These are phyloP conservation scores for Plasmodium adleri DNA, from an alignment of 169 alveolate genomes.

Conservation along the genomic window DNA sequence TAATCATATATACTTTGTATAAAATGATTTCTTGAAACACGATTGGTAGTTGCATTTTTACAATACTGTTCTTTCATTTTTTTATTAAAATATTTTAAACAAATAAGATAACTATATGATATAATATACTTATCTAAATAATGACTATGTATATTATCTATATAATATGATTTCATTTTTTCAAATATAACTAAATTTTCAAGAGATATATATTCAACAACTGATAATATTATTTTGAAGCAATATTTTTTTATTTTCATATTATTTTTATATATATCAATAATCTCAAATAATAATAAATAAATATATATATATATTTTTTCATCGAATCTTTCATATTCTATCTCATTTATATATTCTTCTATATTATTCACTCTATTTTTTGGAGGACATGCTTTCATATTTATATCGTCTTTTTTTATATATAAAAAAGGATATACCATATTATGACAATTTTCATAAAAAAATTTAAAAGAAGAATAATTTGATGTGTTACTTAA, in stretches of 20 bases:
- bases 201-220: conserved; percentile 45
- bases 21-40: conserved; percentile 8
- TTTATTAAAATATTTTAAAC: conserved; percentile 35
- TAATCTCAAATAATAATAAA: conserved; percentile 69
- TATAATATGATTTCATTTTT: conserved; percentile 49
- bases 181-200: conserved; percentile 72
- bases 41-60: neutral
- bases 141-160: conserved; percentile 2
- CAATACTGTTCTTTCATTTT: neutral
- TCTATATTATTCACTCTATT: neutral
- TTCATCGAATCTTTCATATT: conserved; percentile 12
- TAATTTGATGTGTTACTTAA: conserved; percentile 34
- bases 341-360: neutral
- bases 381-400: neutral
- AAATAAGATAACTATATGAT: conserved; percentile 56
- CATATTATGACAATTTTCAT: conserved; percentile 16
- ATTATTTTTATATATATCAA: conserved; percentile 44
- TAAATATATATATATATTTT: conserved; percentile 45
- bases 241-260: conserved; percentile 71
- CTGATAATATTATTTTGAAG: conserved; percentile 41
- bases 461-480: conserved; percentile 33
- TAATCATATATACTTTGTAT: conserved; percentile 23
- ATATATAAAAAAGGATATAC: neutral
- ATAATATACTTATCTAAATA: conserved; percentile 72
- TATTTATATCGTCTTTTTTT: conserved; percentile 1